Evolutionary conservation across 2,329 filamentous ascomycete genomes (phyloP), one percentile per base, ranked within the genome.

Genomic region (Moelleriella libera): DNA sequence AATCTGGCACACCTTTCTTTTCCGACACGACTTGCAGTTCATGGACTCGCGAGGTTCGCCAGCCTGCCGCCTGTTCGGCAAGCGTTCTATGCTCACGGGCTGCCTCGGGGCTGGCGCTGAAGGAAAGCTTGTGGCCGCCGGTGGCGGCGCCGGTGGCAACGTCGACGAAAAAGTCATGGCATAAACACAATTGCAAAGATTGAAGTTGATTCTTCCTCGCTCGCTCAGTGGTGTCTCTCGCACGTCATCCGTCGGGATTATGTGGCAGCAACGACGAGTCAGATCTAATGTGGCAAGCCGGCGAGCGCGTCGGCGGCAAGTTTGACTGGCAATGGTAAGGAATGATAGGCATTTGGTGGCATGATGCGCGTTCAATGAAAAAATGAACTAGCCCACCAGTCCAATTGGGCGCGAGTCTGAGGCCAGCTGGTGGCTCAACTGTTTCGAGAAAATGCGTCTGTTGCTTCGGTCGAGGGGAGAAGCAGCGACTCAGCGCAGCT

Each of bases 1-100:
- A 10, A 41, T 28, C 4, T 11, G 47, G 55, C 69, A 44, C 65
- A 90, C 87, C 82, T 94, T 94, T 68, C 88, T 76, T 67, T 94
- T 94, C 56, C 88, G 79, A 70, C 88, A 94, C 48, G 86, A 92
- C 66, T 94, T 94, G 78, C 88, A 94, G 64, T 94, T 94, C 88
- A 94, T 94, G 34, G 85, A 85, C 70, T 94, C 88, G 58, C 85
- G 80, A 41, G 85, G 85, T 63, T 92, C 85, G 57, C 78, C 83
- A 64, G 75, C 80, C 65, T 79, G 71, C 41, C 83, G 80, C 52
- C 83, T 79, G 47, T 81, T 74, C 30, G 84, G 83, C 54, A 90
- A 69, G 51, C 85, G 79, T 66, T 89, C 83, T 63, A 90, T 90
- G 61, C 84, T 83, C 58, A 89, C 82, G 68, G 86, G 83, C 30